Evolutionary conservation across 495 filamentous ascomycete species (phyloP), one percentile per base, ranked within the genome.

Genomic region (Tuber calosporum): DNA sequence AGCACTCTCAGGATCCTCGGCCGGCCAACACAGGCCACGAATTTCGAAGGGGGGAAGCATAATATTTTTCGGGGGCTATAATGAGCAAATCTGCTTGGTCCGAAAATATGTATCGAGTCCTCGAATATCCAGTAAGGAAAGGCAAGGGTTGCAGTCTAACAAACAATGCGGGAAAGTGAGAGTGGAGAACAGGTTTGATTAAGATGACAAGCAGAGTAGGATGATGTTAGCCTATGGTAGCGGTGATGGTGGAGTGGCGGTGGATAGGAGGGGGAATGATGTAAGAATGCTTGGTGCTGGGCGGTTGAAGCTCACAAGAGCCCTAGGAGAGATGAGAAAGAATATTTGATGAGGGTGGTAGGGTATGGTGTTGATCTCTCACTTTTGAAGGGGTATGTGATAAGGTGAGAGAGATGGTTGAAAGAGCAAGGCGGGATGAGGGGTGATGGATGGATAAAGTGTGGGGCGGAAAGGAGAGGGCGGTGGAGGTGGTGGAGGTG

Each of bases 1-100:
- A 22, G 67, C 75, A 1, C 71, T 72, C 19, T 69, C 71, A 37
- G 71, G 43, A 72, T 80, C 77, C 20, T 70, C 53, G 15, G 78
- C 72, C 71, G 71, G 73, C 48, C 70, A 73, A 58, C 78, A 74
- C 69, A 83, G 76, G 34, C 81, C 82, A 67, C 82, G 80, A 62
- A 83, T 82, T 38, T 82, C 81, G 67, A 83, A 83, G 68, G 81
- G 76, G 37, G 82, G 77, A 40, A 83, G 70, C 82, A 83, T 83
- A 48, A 30, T 73, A 73, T 68, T 22, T 22, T 73, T 74, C 26
- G 48, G 4, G n/a, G 48, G 48, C 0, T 58, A 26, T 58, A 58
- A 30, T 4, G 48, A 58, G n/a, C 48, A 15, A 58, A 58, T 13
- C n/a, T 8, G 48, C n/a, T 22, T 11, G n/a, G 48, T 58, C n/a